Conservation (phyloP, 2,329 filamentous ascomycete species). For the Aspergillus pseudonomiae region DNA sequence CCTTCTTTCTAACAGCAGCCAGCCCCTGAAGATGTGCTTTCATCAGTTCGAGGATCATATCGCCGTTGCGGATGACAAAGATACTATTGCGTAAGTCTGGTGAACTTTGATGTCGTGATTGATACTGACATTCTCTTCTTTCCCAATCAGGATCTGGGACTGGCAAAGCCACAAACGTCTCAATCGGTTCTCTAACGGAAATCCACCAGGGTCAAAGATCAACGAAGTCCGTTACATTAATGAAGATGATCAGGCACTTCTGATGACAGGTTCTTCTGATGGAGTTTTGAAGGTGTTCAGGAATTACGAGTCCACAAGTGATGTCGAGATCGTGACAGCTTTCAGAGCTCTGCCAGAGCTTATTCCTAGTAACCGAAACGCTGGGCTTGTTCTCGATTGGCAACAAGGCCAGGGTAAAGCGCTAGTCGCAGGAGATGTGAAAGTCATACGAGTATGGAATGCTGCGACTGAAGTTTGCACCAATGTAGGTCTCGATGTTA, state of each 20-base stretch:
- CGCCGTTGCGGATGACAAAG: constrained; percentile 88
- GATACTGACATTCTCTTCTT: constrained; percentile 10
- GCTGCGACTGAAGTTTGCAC: constrained; percentile 90
- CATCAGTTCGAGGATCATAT: constrained; percentile 98
- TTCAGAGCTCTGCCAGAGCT: constrained; percentile 94
- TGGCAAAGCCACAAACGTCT: constrained; percentile 78
- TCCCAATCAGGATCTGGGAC: constrained; percentile 72
- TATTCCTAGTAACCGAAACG: constrained; percentile 90
- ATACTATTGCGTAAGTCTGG: constrained; percentile 68
- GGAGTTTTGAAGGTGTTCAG: constrained; percentile 92
- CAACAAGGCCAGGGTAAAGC: constrained; percentile 95
- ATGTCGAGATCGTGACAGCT: constrained; percentile 82
- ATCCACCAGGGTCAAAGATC: constrained; percentile 86
- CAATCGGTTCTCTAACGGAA: constrained; percentile 90
- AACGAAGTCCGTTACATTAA: constrained; percentile 98
- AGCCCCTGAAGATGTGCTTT: constrained; percentile 91
- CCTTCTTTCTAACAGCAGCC: constrained; percentile 84
- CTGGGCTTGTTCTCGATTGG: constrained; percentile 97
- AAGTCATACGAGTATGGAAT: constrained; percentile 95
- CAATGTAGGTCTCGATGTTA: constrained; percentile 52
- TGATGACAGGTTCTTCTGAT: constrained; percentile 94
- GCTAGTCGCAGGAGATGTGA: constrained; percentile 93
- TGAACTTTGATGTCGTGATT: neutral
- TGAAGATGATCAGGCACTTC: constrained; percentile 91
- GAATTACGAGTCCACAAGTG: constrained; percentile 77